phyloP scores from a whole-genome alignment of 148 eudicot genomes.

The Dysphania ambrosioides region DNA sequence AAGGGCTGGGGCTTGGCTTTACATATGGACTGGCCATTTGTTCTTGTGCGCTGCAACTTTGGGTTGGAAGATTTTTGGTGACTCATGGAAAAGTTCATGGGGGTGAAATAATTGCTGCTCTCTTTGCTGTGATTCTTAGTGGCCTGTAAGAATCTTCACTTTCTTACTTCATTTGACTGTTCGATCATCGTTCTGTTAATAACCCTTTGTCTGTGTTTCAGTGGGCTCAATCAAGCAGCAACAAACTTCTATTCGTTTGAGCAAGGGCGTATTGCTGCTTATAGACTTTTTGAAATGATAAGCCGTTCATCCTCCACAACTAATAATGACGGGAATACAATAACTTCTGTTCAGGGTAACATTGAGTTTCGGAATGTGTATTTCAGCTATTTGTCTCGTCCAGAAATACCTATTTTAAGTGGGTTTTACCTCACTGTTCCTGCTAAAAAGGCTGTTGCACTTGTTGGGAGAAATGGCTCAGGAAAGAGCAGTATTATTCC shows the following conservation, averaged over 20 bases:
- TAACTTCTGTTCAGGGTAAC: constrained; percentile 78
- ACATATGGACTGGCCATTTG: constrained; percentile 98
- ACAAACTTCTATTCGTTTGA: constrained; percentile 98
- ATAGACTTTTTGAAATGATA: constrained; percentile 96
- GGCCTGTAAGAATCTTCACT: constrained; percentile 74
- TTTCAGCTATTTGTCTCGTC: constrained; percentile 93
- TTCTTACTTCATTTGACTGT: neutral
- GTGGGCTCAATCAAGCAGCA: constrained; percentile 98
- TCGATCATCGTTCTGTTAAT: constrained; percentile 1
- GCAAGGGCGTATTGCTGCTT: constrained; percentile 98
- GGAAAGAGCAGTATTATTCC: constrained; percentile 99
- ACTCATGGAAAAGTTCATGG: constrained; percentile 73
- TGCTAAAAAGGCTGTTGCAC: constrained; percentile 95
- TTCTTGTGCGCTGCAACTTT: constrained; percentile 97
- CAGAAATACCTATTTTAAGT: constrained; percentile 96
- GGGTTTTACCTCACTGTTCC: constrained; percentile 96
- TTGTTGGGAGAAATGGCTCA: constrained; percentile 97
- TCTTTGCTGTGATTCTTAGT: constrained; percentile 89
- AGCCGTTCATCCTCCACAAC: constrained; percentile 79
- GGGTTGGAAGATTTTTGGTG: constrained; percentile 91
- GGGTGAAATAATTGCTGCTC: constrained; percentile 84
- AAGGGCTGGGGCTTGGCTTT: constrained; percentile 98
- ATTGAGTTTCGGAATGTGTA: constrained; percentile 98
- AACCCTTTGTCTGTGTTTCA: constrained; percentile 25
- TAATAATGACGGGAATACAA: constrained; percentile 66